A percentile compares a stretch with the other conserved stretches of the same genome.
phyloP scores from a whole-genome alignment of 2,329 filamentous ascomycete species.

The Fusarium miscanthi region DNA sequence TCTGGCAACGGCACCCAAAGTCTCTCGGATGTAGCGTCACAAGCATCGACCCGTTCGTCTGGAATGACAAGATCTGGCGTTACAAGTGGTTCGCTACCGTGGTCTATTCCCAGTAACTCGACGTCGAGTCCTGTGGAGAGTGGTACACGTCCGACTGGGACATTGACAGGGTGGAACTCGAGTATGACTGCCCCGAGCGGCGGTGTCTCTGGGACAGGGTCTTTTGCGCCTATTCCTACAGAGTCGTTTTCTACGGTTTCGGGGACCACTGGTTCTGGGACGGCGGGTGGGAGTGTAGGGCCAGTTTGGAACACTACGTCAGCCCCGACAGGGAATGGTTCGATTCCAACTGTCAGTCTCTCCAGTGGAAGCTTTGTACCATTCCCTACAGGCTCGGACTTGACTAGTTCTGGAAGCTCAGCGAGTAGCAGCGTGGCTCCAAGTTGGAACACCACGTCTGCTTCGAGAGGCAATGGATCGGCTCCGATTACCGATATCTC shows the following conservation, averaged over 20 bases:
- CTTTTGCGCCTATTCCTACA: background rate
- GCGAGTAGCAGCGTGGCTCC: background rate
- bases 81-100: conserved; percentile 12
- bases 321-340: background rate
- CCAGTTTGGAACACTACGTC: background rate
- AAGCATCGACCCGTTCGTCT: background rate
- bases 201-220: background rate
- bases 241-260: background rate
- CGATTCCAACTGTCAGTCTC: background rate
- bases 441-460: background rate
- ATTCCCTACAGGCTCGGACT: background rate
- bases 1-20: conserved; percentile 8
- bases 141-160: conserved; percentile 19
- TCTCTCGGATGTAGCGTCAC: background rate
- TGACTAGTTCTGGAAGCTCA: background rate
- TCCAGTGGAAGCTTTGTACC: background rate
- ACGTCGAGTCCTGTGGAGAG: conserved; percentile 14
- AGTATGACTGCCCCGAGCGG: conserved; percentile 11
- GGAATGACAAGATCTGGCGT: conserved; percentile 2
- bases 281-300: background rate
- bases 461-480: background rate
- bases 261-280: background rate
- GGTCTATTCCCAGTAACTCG: conserved; percentile 21
- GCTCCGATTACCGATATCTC: background rate
- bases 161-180: conserved; percentile 26